Evolutionary conservation across 257 asterid genomes (phyloP).

Genomic region (Ocimum tenuiflorum): DNA sequence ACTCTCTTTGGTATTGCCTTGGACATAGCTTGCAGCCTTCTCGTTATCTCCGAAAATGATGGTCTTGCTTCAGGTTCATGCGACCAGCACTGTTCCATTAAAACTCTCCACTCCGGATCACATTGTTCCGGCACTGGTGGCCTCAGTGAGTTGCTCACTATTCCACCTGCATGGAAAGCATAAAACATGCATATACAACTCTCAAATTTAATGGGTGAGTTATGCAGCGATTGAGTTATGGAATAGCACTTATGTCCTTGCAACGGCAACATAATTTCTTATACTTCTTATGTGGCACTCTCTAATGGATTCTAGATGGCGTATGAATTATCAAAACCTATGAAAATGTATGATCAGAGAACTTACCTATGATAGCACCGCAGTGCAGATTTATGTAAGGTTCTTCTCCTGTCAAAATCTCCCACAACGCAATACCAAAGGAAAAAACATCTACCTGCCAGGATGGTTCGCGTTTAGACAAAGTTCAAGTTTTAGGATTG

Average conservation of each 20-base stretch:
- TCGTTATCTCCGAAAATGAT: slow-evolving; percentile 77
- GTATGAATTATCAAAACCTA: background rate
- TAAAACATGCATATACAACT: slow-evolving; percentile 34
- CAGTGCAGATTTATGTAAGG: slow-evolving; percentile 81
- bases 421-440: slow-evolving; percentile 87
- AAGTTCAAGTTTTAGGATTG: background rate
- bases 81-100: slow-evolving; percentile 97
- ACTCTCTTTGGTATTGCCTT: slow-evolving; percentile 54
- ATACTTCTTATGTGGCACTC: too few species aligned
- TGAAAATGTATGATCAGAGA: background rate
- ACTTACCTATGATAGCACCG: slow-evolving; percentile 80
- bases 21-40: slow-evolving; percentile 55
- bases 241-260: too few species aligned
- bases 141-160: slow-evolving; percentile 70
- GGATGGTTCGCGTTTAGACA: background rate
- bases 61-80: slow-evolving; percentile 71
- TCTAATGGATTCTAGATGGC: too few species aligned
- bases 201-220: background rate
- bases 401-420: slow-evolving; percentile 76
- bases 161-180: slow-evolving; percentile 59
- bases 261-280: too few species aligned
- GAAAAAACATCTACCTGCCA: slow-evolving; percentile 82
- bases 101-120: slow-evolving; percentile 64
- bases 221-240: too few species aligned
- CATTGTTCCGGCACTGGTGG: slow-evolving; percentile 80